These are phyloP conservation scores for Rhodotorula glutinis DNA, from an alignment of 1,284 basidiomycete species.

Conservation along the genomic window DNA sequence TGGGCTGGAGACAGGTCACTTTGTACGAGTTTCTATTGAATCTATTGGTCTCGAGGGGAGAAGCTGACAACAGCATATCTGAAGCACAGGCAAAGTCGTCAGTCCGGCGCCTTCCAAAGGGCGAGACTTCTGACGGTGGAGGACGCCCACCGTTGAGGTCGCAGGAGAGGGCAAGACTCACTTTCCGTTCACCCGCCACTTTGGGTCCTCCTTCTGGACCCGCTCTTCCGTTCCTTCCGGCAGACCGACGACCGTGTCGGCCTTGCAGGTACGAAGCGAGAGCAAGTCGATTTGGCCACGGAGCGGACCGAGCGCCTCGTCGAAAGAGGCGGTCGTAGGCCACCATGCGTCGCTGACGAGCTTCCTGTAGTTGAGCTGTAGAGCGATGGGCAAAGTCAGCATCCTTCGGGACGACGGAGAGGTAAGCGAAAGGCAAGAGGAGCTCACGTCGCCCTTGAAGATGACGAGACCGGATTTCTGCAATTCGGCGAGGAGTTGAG, in stretches of 20 bases:
- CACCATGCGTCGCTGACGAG: constrained; percentile 85
- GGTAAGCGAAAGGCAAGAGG: background rate
- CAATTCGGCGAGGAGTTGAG: constrained; percentile 61
- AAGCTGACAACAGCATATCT: constrained; percentile 38
- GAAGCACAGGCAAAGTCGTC: background rate
- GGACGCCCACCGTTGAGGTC: background rate
- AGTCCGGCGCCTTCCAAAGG: background rate
- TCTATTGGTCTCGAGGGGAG: constrained; percentile 2
- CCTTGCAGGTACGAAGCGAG: constrained; percentile 89
- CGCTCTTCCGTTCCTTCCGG: constrained; percentile 61
- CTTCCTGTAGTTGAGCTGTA: constrained; percentile 53
- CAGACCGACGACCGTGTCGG: constrained; percentile 85
- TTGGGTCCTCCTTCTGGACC: constrained; percentile 65
- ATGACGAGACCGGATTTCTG: constrained; percentile 72
- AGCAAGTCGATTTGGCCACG: constrained; percentile 75
- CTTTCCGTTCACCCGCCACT: constrained; percentile 79
- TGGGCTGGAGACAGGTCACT: background rate
- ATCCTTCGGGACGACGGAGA: too few species aligned
- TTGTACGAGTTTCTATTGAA: background rate
- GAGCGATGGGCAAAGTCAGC: too few species aligned
- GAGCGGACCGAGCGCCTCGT: constrained; percentile 73
- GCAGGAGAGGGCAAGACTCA: constrained; percentile 49
- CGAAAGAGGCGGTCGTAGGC: constrained; percentile 78
- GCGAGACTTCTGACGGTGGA: too few species aligned
- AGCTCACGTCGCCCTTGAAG: constrained; percentile 90